Evolutionary conservation across 495 filamentous ascomycete species (phyloP), one percentile per base, ranked within the genome.

Genomic region (Aspergillus haitiensis): DNA sequence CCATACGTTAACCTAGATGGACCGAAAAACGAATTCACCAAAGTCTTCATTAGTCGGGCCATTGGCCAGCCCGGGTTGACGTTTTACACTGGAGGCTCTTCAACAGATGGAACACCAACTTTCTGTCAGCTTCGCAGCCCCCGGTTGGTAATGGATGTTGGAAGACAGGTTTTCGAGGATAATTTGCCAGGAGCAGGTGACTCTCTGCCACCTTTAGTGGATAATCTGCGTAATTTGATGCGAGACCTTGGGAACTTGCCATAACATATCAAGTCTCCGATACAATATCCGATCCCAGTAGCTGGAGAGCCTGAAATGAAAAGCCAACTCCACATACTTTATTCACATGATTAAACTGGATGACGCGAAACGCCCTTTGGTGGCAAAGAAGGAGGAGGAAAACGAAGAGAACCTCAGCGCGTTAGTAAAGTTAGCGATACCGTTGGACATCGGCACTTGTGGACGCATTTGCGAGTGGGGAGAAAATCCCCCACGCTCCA

Each of bases 221-320:
- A 83, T 52, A 86, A 84, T 60, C 68, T 85, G 13, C 74, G 82
- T 56, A 64, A 77, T 18, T 61, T 86, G 59, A 75, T 85, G 63
- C 78, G 79, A 56, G 78, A 82, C 54, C 47, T 82, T 55, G 78
- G 78, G 10, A 55, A 31, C 21, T 46, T 55, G 56, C 57, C 37
- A 16, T 58, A 50, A 15, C n/a, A 36, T 16, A 6, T 47, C 21
- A 27, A 3, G 3, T 27, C 21, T 27, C 21, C 21, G 21, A 3
- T 27, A 27, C 21, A 27, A 27, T 27, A 27, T 27, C 21, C 21
- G 21, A 3, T 27, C 21, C 21, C 21, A 27, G 21, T 27, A 27
- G 3, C 3, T 27, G 21, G 21, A 3, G 21, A 27, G 21, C 21
- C 21, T 27, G 21, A 27, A 27, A 1, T 27, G 21, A 27, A 27